Conservation (phyloP, 2,329 filamentous ascomycete species). For the Akanthomyces dipterigenus region DNA sequence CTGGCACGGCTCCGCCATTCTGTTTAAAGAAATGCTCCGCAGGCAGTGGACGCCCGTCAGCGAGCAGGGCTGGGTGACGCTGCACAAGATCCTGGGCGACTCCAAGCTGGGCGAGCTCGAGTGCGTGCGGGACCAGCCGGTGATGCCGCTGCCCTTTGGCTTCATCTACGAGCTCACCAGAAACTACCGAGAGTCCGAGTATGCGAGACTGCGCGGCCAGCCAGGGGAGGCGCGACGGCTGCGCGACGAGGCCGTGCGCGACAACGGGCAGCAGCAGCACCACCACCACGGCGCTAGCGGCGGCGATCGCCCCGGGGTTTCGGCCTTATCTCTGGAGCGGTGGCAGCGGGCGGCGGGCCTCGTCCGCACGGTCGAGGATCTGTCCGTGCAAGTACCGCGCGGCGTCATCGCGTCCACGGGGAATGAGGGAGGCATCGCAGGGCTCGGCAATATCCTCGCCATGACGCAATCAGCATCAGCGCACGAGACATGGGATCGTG, state of each 20-base stretch:
- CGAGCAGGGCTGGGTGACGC: constrained; percentile 8
- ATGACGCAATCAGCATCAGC: not conserved
- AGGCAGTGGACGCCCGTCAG: constrained; percentile 2
- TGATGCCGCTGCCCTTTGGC: constrained; percentile 8
- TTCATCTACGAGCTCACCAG: constrained; percentile 8
- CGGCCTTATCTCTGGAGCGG: constrained; percentile 8
- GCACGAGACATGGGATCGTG: not conserved
- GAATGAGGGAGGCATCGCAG: not conserved
- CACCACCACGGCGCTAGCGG: not conserved
- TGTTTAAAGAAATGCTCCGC: constrained; percentile 11
- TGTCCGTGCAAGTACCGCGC: not conserved
- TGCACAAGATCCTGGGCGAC: constrained; percentile 10
- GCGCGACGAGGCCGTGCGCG: constrained; percentile 1
- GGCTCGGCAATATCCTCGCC: not conserved
- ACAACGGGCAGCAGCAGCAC: not conserved
- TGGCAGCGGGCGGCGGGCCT: constrained; percentile 1
- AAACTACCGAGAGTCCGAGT: constrained; percentile 10
- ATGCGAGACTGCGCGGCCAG: constrained; percentile 1
- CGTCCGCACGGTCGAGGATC: not conserved
- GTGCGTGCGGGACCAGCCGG: not conserved
- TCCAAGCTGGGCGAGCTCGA: constrained; percentile 9
- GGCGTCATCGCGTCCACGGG: not conserved
- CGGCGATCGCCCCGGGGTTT: constrained; percentile 7
- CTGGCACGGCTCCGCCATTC: constrained; percentile 8
- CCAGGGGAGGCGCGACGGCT: not conserved